Percentiles rank a stretch among this genome's conserved stretches.
Evolutionary conservation across 306 rosid genomes (phyloP).

Genomic region (Ceratonia siliqua): DNA sequence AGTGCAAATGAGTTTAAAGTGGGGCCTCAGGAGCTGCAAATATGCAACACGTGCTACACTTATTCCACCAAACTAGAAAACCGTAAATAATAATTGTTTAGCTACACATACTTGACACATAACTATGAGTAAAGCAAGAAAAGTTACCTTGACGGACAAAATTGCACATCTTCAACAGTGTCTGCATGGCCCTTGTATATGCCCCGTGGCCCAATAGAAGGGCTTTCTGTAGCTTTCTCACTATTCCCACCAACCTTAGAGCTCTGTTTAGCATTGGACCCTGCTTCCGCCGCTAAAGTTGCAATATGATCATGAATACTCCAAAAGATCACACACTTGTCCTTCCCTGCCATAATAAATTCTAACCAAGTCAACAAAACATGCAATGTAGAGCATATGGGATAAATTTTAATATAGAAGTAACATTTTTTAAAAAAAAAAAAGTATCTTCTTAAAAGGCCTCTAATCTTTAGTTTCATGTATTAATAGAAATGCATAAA

Average conservation of each 20-base stretch:
- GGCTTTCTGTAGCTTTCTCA: slow-evolving; percentile 62
- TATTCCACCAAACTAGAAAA: slow-evolving; percentile 4
- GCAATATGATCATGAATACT: slow-evolving; percentile 90
- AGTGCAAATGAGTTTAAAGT: not conserved
- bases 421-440: not conserved
- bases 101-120: slow-evolving; percentile 7
- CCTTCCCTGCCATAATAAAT: slow-evolving; percentile 66
- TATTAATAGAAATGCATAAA: not conserved
- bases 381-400: slow-evolving; percentile 4
- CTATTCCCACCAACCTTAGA: slow-evolving; percentile 52
- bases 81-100: not conserved
- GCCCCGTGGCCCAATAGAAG: slow-evolving; percentile 85
- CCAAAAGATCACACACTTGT: slow-evolving; percentile 88
- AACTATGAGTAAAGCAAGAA: slow-evolving; percentile 6
- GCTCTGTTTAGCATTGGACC: slow-evolving; percentile 51
- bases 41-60: not conserved
- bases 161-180: slow-evolving; percentile 96
- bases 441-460: not conserved
- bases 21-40: not conserved
- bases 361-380: slow-evolving; percentile 30
- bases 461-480: not conserved
- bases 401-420: not conserved
- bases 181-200: slow-evolving; percentile 79
- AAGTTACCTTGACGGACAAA: slow-evolving; percentile 89
- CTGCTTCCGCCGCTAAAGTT: slow-evolving; percentile 60